A percentile compares a stretch with the other conserved stretches of the same genome.
phyloP scores from a whole-genome alignment of 164 flowering plant genomes.

The Cinnamomum chago region DNA sequence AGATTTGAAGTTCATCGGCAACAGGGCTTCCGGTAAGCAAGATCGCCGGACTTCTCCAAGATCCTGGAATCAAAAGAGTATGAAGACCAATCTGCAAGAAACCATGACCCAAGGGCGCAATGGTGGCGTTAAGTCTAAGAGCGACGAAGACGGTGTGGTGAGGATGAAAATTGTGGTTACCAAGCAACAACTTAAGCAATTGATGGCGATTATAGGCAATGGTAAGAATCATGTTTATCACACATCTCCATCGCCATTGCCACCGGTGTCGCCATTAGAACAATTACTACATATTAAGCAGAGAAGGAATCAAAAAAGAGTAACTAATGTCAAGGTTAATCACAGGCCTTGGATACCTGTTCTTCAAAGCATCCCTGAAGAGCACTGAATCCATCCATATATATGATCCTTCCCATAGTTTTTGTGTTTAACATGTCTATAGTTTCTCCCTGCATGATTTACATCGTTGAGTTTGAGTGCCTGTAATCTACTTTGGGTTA shows the following conservation, averaged over 20 bases:
- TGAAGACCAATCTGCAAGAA: neutral
- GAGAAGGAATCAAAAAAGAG: conserved; percentile 1
- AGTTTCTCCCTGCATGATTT: neutral
- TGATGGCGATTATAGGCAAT: conserved; percentile 3
- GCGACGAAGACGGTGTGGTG: neutral
- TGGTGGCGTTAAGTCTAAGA: neutral
- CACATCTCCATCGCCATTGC: neutral
- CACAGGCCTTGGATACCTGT: conserved; percentile 6
- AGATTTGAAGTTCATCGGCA: neutral
- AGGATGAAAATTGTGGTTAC: conserved; percentile 9
- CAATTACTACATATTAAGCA: conserved; percentile 1
- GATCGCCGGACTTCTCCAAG: neutral
- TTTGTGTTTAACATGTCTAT: neutral
- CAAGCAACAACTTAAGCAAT: conserved; percentile 9
- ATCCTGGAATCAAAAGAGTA: neutral
- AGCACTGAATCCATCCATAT: neutral
- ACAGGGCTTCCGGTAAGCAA: neutral
- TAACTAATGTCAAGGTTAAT: neutral
- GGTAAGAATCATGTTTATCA: neutral
- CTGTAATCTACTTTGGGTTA: too few species aligned
- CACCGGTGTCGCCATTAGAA: neutral
- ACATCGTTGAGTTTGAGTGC: neutral
- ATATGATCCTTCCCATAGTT: neutral
- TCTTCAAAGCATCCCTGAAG: conserved; percentile 13
- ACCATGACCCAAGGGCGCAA: neutral